Evolutionary conservation across 257 asterid species (phyloP).

Genomic region (Primulina eburnea): DNA sequence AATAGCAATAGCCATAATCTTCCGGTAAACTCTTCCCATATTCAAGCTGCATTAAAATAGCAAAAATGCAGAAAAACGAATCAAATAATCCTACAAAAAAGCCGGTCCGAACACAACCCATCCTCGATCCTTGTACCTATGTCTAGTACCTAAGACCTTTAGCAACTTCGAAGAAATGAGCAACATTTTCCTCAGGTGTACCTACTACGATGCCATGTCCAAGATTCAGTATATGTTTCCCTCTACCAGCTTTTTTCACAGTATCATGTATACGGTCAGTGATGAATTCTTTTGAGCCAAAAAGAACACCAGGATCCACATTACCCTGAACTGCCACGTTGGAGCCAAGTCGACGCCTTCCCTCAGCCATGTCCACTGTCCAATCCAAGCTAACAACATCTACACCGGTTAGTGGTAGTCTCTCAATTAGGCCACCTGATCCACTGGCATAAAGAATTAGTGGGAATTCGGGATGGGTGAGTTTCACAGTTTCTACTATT

Average conservation of each 20-base stretch:
- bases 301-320: constrained; percentile 94
- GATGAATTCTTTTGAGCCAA: constrained; percentile 92
- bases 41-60: constrained; percentile 23
- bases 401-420: constrained; percentile 84
- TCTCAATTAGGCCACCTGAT: constrained; percentile 95
- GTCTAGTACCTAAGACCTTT: constrained; percentile 74
- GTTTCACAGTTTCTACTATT: constrained; percentile 74
- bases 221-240: constrained; percentile 91
- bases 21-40: not conserved
- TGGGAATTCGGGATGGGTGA: constrained; percentile 76
- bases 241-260: constrained; percentile 82
- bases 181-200: constrained; percentile 97
- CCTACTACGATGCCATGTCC: constrained; percentile 97
- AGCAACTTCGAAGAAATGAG: constrained; percentile 96
- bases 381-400: constrained; percentile 97
- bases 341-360: constrained; percentile 76
- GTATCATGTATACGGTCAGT: constrained; percentile 81
- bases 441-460: constrained; percentile 93
- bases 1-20: not conserved
- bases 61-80: constrained; percentile 19
- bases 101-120: constrained; percentile 5
- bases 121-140: not conserved
- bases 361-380: constrained; percentile 98
- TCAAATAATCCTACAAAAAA: constrained; percentile 21
- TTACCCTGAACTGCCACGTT: constrained; percentile 91